phyloP scores from a whole-genome alignment of 352 stramenopile genomes.

The Blastocystis sp. region DNA sequence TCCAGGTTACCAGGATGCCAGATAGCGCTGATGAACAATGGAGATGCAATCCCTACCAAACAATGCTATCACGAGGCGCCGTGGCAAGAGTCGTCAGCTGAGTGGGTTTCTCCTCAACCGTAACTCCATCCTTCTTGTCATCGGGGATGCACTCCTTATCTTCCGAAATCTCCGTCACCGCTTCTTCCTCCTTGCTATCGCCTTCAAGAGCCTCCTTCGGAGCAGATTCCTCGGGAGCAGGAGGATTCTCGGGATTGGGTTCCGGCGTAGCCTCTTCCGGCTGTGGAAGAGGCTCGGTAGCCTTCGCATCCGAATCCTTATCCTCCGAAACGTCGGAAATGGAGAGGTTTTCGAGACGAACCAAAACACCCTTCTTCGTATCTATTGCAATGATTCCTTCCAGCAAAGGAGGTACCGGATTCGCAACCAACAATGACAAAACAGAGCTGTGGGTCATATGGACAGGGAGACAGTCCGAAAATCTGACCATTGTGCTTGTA shows the following conservation, averaged over 20 bases:
- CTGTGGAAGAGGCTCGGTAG: background rate
- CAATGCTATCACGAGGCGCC: slow-evolving; percentile 1
- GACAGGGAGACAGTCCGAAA: slow-evolving; percentile 42
- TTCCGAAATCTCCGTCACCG: background rate
- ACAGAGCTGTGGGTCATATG: slow-evolving; percentile 27
- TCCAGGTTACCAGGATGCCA: slow-evolving; percentile 48
- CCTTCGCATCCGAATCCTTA: slow-evolving; percentile 9
- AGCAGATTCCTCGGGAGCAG: background rate
- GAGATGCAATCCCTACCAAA: background rate
- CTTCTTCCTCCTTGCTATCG: slow-evolving; percentile 12
- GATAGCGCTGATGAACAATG: background rate
- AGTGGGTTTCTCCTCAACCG: background rate
- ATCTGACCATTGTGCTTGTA: slow-evolving; percentile 49
- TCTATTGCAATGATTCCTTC: background rate
- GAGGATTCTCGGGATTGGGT: background rate
- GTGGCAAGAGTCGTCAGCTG: background rate
- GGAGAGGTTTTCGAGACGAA: slow-evolving; percentile 26
- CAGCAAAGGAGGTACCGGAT: background rate
- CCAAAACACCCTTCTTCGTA: slow-evolving; percentile 43
- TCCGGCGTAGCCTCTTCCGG: background rate
- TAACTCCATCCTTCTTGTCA: background rate
- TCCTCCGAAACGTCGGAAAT: background rate
- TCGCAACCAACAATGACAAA: slow-evolving; percentile 49
- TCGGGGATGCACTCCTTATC: slow-evolving; percentile 6
- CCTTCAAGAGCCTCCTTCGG: background rate